Conservation (phyloP, 352 stramenopile genomes). For the Globisporangium emineosum region DNA sequence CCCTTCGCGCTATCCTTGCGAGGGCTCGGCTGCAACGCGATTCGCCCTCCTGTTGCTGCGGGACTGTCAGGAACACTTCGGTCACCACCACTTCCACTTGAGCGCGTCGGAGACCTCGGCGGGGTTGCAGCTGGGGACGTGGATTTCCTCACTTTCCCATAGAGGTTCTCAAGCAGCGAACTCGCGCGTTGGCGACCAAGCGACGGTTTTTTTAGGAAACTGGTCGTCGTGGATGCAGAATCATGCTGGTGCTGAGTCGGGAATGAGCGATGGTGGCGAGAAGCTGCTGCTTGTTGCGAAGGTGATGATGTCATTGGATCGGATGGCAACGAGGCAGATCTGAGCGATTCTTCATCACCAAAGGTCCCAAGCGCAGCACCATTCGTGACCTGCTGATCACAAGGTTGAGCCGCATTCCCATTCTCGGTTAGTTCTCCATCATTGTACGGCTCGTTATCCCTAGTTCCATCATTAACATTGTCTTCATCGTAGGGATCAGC, state of each 20-base stretch:
- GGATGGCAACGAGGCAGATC: constrained; percentile 4
- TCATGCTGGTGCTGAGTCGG: neutral
- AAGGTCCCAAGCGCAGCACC: neutral
- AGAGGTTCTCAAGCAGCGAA: constrained; percentile 11
- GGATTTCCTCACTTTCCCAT: constrained; percentile 16
- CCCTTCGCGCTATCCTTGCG: constrained; percentile 7
- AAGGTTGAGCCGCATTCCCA: neutral
- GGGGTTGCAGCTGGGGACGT: constrained; percentile 4
- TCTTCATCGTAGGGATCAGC: constrained; percentile 1
- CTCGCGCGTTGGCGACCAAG: constrained; percentile 8
- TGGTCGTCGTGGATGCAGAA: neutral
- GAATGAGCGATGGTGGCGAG: constrained; percentile 10
- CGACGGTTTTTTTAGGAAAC: constrained; percentile 10
- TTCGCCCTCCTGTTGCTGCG: neutral
- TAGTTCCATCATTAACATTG: neutral
- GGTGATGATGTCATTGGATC: neutral
- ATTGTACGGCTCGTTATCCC: neutral
- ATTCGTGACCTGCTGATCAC: neutral
- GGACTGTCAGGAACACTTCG: neutral
- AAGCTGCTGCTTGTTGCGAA: constrained; percentile 4
- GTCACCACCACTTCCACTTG: neutral
- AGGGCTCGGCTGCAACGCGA: constrained; percentile 22
- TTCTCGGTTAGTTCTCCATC: no score
- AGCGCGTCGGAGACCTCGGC: neutral
- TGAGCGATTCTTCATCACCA: neutral